Conservation (phyloP, 2,329 filamentous ascomycete species). For the Cladobotryum mycophilum region DNA sequence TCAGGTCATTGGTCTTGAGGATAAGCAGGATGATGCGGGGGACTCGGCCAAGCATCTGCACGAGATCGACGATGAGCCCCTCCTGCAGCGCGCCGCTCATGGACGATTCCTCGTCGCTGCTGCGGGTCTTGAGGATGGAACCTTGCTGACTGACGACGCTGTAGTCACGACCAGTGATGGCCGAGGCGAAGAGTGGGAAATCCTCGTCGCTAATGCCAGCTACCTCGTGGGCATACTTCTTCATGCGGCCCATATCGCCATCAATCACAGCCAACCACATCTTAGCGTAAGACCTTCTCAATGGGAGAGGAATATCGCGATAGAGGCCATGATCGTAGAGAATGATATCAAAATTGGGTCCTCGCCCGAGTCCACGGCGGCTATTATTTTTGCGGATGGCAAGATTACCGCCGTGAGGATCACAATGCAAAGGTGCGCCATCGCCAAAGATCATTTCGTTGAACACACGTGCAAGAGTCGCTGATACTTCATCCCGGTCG, state of each 20-base stretch:
- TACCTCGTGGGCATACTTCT: conserved; percentile 80
- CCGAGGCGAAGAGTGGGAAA: conserved; percentile 91
- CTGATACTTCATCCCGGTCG: conserved; percentile 91
- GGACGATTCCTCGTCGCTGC: conserved; percentile 72
- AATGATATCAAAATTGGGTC: conserved; percentile 85
- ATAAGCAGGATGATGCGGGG: conserved; percentile 91
- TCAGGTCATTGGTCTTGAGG: conserved; percentile 95
- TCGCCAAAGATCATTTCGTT: conserved; percentile 99
- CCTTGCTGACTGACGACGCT: conserved; percentile 60
- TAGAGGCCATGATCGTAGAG: conserved; percentile 97
- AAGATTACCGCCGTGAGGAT: conserved; percentile 94
- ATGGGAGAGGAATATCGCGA: conserved; percentile 73
- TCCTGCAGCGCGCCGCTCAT: conserved; percentile 81
- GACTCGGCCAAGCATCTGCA: conserved; percentile 81
- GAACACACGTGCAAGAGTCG: conserved; percentile 84
- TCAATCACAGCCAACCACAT: conserved; percentile 96
- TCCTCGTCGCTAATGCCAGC: conserved; percentile 83
- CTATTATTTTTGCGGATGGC: conserved; percentile 73
- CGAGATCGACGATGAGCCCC: conserved; percentile 80
- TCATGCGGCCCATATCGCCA: conserved; percentile 78
- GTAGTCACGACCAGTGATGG: conserved; percentile 92
- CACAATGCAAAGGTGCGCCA: conserved; percentile 85
- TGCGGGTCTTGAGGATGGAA: conserved; percentile 53
- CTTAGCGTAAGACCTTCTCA: conserved; percentile 86
- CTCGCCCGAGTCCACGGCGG: conserved; percentile 42